These are phyloP conservation scores for Fusarium solani-melongenae DNA, from an alignment of 2,329 filamentous ascomycete species.

Conservation along the genomic window DNA sequence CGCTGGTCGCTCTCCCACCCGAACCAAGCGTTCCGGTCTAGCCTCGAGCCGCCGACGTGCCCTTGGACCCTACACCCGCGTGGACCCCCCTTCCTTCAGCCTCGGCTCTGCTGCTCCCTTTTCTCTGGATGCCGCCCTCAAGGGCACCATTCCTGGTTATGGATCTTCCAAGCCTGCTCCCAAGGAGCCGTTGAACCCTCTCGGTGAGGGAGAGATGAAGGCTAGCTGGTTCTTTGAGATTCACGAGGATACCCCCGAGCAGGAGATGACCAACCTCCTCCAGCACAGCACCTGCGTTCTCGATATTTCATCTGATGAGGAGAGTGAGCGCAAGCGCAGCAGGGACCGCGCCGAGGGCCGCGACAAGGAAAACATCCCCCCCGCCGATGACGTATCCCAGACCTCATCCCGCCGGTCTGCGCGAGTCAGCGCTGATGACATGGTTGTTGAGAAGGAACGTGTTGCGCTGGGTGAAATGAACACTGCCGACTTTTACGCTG, in stretches of 20 bases:
- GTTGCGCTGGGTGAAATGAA: conserved; percentile 75
- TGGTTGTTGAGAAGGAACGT: conserved; percentile 73
- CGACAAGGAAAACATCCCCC: conserved; percentile 95
- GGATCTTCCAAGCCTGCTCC: conserved; percentile 51
- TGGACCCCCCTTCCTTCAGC: conserved; percentile 75
- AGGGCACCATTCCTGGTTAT: conserved; percentile 76
- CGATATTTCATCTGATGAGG: conserved; percentile 91
- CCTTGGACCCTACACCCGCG: conserved; percentile 71
- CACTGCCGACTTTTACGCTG: conserved; percentile 73
- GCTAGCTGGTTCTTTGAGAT: conserved; percentile 92
- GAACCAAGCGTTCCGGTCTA: conserved; percentile 74
- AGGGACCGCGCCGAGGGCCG: conserved; percentile 68
- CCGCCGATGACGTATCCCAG: conserved; percentile 72
- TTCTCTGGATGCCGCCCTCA: conserved; percentile 85
- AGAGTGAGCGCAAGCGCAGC: conserved; percentile 67
- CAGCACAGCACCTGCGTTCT: conserved; percentile 89
- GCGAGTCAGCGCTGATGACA: conserved; percentile 57
- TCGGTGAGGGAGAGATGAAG: conserved; percentile 63
- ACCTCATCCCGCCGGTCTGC: conserved; percentile 55
- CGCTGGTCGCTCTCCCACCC: conserved; percentile 83
- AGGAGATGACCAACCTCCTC: conserved; percentile 91
- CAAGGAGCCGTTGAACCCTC: conserved; percentile 38
- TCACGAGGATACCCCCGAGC: conserved; percentile 89
- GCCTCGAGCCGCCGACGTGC: conserved; percentile 75
- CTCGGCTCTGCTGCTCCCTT: conserved; percentile 73